Evolutionary conservation across 1,284 basidiomycete species (phyloP).

Genomic region (Neonothopanus nambi): DNA sequence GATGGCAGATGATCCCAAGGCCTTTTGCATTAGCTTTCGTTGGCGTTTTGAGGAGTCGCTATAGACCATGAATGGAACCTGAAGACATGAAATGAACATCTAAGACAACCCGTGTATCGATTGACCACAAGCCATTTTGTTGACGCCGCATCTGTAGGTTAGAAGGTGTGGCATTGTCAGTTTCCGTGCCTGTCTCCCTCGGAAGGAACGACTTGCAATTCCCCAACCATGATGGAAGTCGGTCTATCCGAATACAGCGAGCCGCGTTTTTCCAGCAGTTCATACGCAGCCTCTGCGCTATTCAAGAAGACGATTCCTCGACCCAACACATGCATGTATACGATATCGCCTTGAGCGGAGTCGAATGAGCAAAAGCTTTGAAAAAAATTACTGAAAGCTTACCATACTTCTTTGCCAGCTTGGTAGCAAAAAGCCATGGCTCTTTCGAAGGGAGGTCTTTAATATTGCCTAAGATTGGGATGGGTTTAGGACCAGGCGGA

Average conservation of each 20-base stretch:
- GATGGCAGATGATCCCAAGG: conserved; percentile 37
- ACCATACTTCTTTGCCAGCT: neutral
- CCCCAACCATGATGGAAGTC: conserved; percentile 44
- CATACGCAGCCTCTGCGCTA: conserved; percentile 41
- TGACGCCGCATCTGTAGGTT: conserved; percentile 38
- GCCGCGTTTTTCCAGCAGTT: conserved; percentile 52
- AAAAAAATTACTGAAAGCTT: neutral
- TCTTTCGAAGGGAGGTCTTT: neutral
- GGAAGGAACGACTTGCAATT: conserved; percentile 29
- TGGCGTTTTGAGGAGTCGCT: too few species aligned
- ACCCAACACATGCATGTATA: conserved; percentile 40
- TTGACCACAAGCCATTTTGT: conserved; percentile 41
- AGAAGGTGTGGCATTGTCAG: too few species aligned
- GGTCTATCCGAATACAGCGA: conserved; percentile 55
- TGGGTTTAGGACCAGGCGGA: neutral
- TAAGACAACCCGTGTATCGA: too few species aligned
- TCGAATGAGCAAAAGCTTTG: neutral
- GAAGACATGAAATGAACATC: too few species aligned
- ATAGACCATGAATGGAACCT: too few species aligned
- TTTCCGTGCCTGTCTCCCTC: neutral
- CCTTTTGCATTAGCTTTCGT: too few species aligned
- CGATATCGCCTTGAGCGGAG: neutral
- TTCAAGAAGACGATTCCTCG: conserved; percentile 51
- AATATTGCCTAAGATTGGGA: neutral
- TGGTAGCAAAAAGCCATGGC: neutral